phyloP scores from a whole-genome alignment of 352 stramenopile species.

The Blastocystis sp. region DNA sequence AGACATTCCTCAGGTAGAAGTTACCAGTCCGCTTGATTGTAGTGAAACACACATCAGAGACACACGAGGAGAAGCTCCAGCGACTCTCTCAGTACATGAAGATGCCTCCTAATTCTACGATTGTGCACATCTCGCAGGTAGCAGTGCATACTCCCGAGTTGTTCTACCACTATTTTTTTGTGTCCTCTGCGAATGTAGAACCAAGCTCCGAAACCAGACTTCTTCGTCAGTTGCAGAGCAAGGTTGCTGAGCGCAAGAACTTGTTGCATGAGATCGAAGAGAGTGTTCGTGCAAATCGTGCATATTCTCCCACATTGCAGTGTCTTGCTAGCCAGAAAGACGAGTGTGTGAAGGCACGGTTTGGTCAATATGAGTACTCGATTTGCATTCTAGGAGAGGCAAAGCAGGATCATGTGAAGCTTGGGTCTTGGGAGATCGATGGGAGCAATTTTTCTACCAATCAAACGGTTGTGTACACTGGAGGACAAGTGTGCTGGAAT shows the following conservation, averaged over 20 bases:
- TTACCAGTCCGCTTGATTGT: neutral
- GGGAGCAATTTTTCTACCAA: neutral
- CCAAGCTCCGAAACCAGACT: neutral
- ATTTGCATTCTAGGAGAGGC: constrained; percentile 32
- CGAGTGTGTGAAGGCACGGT: neutral
- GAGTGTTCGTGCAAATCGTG: neutral
- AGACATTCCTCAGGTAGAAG: neutral
- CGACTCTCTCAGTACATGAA: neutral
- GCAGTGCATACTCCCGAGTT: neutral
- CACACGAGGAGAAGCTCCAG: neutral
- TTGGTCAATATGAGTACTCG: constrained; percentile 35
- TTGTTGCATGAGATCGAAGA: neutral
- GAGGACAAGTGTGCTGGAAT: constrained; percentile 32
- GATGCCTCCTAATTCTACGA: neutral
- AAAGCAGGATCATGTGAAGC: neutral
- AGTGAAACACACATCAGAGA: neutral
- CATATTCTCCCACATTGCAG: neutral
- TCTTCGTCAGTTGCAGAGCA: neutral
- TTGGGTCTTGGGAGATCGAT: neutral
- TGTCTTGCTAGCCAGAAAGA: constrained; percentile 10
- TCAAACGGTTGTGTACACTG: neutral
- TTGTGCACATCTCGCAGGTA: neutral
- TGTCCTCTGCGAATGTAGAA: neutral
- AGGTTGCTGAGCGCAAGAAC: neutral
- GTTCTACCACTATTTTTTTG: neutral